A percentile compares a stretch with the other conserved stretches of the same genome.
phyloP scores from a whole-genome alignment of 148 eudicot species.

The Dianthus caryophyllus region DNA sequence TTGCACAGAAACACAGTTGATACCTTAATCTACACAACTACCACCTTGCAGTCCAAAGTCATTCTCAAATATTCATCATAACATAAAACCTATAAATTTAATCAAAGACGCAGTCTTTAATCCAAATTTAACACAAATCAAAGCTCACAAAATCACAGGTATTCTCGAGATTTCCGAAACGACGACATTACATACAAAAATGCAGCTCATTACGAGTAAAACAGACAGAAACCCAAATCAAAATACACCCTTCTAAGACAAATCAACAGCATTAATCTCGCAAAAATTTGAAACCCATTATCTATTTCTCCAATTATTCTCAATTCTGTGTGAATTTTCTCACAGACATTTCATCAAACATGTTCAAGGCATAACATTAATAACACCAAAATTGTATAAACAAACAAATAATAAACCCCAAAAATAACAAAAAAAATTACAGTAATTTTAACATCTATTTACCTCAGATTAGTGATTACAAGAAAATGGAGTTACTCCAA shows the following conservation, averaged over 20 bases:
- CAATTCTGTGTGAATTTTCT: not conserved
- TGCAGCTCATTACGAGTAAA: not conserved
- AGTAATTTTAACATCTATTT: not conserved
- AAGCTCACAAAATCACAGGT: not conserved
- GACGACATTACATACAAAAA: not conserved
- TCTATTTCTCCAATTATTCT: not conserved
- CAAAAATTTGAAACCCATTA: not conserved
- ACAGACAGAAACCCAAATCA: not conserved
- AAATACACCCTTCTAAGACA: not conserved
- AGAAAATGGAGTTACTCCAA: not conserved
- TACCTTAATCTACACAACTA: not conserved
- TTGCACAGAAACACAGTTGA: not conserved
- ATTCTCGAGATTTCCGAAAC: not conserved
- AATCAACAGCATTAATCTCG: not conserved
- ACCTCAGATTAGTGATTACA: not conserved
- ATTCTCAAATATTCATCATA: not conserved
- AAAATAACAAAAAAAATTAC: not conserved
- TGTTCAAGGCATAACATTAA: not conserved
- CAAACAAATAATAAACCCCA: not conserved
- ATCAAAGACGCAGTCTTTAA: not conserved
- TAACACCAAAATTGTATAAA: not conserved
- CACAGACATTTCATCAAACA: conserved; percentile 15
- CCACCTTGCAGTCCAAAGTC: not conserved
- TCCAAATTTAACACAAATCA: not conserved
- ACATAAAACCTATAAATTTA: not conserved